Conservation (phyloP, 805 yeast species). For the Suhomyces pyralidae region DNA sequence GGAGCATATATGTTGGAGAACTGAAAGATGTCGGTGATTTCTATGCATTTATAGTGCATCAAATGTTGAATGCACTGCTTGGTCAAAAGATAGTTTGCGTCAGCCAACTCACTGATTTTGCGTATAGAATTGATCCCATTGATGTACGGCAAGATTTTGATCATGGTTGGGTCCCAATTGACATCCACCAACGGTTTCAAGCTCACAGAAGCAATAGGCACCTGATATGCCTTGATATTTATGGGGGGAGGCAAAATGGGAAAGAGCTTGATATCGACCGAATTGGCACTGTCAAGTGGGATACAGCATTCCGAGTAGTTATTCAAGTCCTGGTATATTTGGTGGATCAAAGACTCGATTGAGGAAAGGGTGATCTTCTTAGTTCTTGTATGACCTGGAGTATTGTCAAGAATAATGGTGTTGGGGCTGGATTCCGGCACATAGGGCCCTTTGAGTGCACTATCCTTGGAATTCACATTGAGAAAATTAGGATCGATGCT, state of each 20-base stretch:
- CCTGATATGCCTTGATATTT: constrained; percentile 73
- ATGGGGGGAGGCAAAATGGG: constrained; percentile 84
- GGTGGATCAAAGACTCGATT: constrained; percentile 77
- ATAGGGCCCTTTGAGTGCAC: neutral
- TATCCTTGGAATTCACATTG: neutral
- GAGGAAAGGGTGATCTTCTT: constrained; percentile 35
- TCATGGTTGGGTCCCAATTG: constrained; percentile 97
- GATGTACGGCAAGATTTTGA: constrained; percentile 78
- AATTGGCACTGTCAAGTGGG: constrained; percentile 84
- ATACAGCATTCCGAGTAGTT: constrained; percentile 95
- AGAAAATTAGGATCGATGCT: constrained; percentile 3
- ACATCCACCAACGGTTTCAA: constrained; percentile 73
- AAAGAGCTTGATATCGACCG: constrained; percentile 89
- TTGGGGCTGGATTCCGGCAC: neutral
- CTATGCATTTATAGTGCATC: constrained; percentile 83
- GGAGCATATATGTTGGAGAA: constrained; percentile 87
- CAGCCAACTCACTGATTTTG: constrained; percentile 72
- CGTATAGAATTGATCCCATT: constrained; percentile 85
- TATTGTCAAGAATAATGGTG: constrained; percentile 8
- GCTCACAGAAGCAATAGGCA: constrained; percentile 86
- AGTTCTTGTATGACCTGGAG: constrained; percentile 37
- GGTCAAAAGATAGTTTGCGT: constrained; percentile 75
- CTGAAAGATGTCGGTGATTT: constrained; percentile 83
- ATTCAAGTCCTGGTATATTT: constrained; percentile 90
- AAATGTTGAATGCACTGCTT: constrained; percentile 87